Base-by-base conservation (phyloP, 2,329 filamentous ascomycete species). In the Penicillium sp. region DNA sequence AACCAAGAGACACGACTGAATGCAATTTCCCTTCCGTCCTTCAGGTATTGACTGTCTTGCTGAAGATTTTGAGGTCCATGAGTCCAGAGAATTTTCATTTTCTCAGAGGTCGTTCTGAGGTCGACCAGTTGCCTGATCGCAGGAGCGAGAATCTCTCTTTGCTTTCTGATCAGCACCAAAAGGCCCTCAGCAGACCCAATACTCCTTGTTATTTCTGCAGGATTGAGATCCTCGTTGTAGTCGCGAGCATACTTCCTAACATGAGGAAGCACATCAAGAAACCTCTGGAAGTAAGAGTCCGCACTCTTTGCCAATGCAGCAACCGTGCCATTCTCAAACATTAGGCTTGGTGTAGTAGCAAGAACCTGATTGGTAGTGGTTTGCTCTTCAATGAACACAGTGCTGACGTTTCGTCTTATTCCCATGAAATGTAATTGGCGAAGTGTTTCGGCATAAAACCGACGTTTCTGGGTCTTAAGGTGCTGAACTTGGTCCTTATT, bases 401-500 rank as follows among this genome's bases (percentile, higher is more conserved):
- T 86, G 62, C 88, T 85, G 16, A 96, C 79, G 67, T 96, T 97
- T 52, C 87, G 85, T 64, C 87, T 88, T 64, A 99, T 83, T 3
- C 94, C 94, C 93, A 99, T 97, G 57, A 87, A 83, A 35, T 91
- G 85, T 26, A 97, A 77, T 21, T 86, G 84, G 66, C 90, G 92
- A 61, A 99, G 77, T 0, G 89, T 92, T 64, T 97, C 93, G 0
- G 91, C 89, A 65, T 96, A 94, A 14, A 97, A 81, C 64, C 91
- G 92, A 45, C 91, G 85, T 75, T 99, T 99, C 65, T 90, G 84
- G 2, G 85, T 86, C 77, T 97, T 97, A 63, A 97, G 83, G 70
- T 97, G 90, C 71, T 95, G 92, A 59, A 97, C 84, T 16, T 82
- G 72, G 11, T 86, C 82, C 68, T 92, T 93, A 71, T 94, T 97